phyloP scores from a whole-genome alignment of 2,329 filamentous ascomycete genomes.

The Cercospora brassicicola region DNA sequence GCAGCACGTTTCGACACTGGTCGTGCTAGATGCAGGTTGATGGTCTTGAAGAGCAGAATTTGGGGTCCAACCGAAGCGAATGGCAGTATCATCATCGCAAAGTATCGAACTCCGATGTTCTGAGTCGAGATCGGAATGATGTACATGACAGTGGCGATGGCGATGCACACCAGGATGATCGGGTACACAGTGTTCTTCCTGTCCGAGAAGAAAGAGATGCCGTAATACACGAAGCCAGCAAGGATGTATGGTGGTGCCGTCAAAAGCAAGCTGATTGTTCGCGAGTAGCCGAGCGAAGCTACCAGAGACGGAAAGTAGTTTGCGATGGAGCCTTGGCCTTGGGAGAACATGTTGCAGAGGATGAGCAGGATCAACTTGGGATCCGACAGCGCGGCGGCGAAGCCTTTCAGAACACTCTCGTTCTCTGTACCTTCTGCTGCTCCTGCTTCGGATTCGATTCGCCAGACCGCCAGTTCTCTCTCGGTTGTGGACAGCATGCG shows the following conservation, averaged over 20 bases:
- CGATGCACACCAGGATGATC: conserved; percentile 5
- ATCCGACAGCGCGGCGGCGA: conserved; percentile 35
- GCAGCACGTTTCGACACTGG: neutral
- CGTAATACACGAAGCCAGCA: conserved; percentile 26
- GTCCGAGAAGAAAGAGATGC: conserved; percentile 12
- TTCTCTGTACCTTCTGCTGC: conserved; percentile 23
- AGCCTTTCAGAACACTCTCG: conserved; percentile 31
- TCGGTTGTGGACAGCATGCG: conserved; percentile 32
- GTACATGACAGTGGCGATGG: conserved; percentile 41
- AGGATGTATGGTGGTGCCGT: conserved; percentile 39
- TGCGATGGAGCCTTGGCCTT: conserved; percentile 34
- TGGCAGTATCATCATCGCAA: conserved; percentile 5
- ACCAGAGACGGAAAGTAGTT: conserved; percentile 37
- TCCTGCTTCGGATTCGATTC: conserved; percentile 35
- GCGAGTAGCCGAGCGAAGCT: conserved; percentile 36
- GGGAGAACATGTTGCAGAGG: conserved; percentile 39
- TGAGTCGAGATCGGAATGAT: conserved; percentile 21
- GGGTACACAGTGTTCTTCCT: conserved; percentile 11
- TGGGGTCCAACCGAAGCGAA: neutral
- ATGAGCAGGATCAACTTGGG: conserved; percentile 38
- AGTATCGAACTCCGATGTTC: conserved; percentile 26
- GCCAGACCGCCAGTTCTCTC: conserved; percentile 33
- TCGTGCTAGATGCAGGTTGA: conserved; percentile 1
- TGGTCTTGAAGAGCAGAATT: neutral
- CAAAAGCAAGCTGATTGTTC: conserved; percentile 35